These are phyloP conservation scores for Coemansia sp. DNA, from an alignment of 192 early-diverging fungal genomes.

Conservation along the genomic window DNA sequence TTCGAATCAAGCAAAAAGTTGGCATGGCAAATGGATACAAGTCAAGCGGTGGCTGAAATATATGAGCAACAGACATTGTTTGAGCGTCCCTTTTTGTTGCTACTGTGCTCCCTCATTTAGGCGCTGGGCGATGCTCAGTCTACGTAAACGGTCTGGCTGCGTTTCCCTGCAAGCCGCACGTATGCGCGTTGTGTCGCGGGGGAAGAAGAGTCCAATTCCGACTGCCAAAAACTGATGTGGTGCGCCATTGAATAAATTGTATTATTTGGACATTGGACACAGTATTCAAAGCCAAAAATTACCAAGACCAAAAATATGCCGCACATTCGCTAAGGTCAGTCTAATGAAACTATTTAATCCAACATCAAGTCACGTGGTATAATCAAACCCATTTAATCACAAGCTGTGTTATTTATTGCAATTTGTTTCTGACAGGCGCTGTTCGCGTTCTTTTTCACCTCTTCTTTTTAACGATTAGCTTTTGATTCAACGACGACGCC, in stretches of 20 bases:
- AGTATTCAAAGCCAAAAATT: no score
- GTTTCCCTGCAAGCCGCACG: constrained; percentile 1
- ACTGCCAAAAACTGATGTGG: background rate
- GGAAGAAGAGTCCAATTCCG: background rate
- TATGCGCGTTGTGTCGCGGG: background rate
- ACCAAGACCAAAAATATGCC: no score
- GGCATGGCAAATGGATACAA: background rate
- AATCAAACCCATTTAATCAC: background rate
- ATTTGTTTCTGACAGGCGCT: background rate
- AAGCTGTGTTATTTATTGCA: background rate
- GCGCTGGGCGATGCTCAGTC: background rate
- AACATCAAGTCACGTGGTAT: background rate
- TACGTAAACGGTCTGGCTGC: background rate
- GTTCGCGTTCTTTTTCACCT: constrained; percentile 5
- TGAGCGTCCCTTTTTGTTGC: background rate
- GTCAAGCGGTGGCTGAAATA: constrained; percentile 1
- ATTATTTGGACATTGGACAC: no score
- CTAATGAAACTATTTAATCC: background rate
- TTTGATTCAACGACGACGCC: background rate
- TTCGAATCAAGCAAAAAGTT: background rate
- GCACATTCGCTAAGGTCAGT: no score
- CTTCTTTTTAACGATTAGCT: background rate
- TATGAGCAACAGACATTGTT: background rate
- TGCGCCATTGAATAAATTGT: no score
- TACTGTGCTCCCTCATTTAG: background rate